Percentiles rank a stretch among this genome's conserved stretches.
These are phyloP conservation scores for Eucalyptus pauciflora DNA, from an alignment of 345 rosid species.

Conservation along the genomic window DNA sequence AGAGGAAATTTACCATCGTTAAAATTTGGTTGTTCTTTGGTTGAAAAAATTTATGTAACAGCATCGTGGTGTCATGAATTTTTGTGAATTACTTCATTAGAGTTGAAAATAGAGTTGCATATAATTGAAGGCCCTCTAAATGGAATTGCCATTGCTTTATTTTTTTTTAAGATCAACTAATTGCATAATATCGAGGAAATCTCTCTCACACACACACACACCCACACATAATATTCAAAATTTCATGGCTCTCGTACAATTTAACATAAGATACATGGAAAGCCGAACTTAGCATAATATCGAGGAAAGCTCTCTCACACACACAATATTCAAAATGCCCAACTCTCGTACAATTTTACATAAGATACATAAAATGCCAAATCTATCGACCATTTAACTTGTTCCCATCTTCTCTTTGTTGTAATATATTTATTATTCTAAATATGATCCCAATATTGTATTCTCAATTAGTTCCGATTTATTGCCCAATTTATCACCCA, in stretches of 20 bases:
- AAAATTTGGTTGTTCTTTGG: neutral
- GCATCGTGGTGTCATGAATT: neutral
- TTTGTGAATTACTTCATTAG: neutral
- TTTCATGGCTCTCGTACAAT: too few relatives aligned
- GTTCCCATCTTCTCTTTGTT: neutral
- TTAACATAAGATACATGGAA: too few relatives aligned
- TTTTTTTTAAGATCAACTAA: neutral
- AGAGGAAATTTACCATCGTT: neutral
- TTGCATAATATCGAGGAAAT: neutral
- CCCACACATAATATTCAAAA: too few relatives aligned
- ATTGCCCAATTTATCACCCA: too few relatives aligned
- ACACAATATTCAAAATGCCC: too few relatives aligned
- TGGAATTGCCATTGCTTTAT: neutral
- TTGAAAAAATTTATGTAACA: neutral
- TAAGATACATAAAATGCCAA: neutral
- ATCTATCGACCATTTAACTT: neutral
- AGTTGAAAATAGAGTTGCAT: neutral
- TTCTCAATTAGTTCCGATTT: too few relatives aligned
- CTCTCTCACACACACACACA: neutral
- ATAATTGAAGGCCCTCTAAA: neutral
- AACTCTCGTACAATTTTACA: too few relatives aligned
- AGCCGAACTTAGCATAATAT: neutral
- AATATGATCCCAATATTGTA: too few relatives aligned
- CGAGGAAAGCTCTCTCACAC: neutral
- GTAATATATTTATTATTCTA: too few relatives aligned